Evolutionary conservation across 768 basidiomycete species (phyloP).

Genomic region (Leccinum rimulosum): DNA sequence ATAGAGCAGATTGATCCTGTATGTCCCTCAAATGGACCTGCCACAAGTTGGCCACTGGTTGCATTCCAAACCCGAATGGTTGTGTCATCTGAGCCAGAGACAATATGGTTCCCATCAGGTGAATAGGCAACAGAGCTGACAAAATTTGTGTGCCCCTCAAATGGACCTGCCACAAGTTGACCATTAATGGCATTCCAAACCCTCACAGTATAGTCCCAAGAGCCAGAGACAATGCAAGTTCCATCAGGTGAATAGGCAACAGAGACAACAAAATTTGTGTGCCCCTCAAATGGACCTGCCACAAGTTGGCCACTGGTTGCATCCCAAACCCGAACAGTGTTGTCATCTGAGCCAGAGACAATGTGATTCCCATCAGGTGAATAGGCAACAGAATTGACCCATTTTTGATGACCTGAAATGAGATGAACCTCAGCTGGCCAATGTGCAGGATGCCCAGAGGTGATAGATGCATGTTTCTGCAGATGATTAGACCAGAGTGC

Average conservation of each 20-base stretch:
- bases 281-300: background rate
- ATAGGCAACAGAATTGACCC: background rate
- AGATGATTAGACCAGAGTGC: too few relatives aligned
- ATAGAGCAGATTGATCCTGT: too few relatives aligned
- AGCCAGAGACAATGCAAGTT: background rate
- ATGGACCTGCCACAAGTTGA: too few relatives aligned
- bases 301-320: background rate
- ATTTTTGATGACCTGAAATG: background rate
- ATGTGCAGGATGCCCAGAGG: too few relatives aligned
- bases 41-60: too few relatives aligned
- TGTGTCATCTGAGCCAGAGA: too few relatives aligned
- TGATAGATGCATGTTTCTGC: too few relatives aligned
- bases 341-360: background rate
- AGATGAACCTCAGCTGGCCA: background rate
- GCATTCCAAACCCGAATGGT: too few relatives aligned
- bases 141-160: too few relatives aligned
- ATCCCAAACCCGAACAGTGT: background rate
- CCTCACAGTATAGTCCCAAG: background rate
- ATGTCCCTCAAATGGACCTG: too few relatives aligned
- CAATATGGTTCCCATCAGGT: too few relatives aligned
- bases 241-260: background rate
- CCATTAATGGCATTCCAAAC: background rate
- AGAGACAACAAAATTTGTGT: background rate
- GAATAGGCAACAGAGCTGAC: too few relatives aligned
- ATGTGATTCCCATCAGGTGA: background rate